phyloP scores from a whole-genome alignment of 2,329 filamentous ascomycete genomes.

The Endoconidiophora polonica region DNA sequence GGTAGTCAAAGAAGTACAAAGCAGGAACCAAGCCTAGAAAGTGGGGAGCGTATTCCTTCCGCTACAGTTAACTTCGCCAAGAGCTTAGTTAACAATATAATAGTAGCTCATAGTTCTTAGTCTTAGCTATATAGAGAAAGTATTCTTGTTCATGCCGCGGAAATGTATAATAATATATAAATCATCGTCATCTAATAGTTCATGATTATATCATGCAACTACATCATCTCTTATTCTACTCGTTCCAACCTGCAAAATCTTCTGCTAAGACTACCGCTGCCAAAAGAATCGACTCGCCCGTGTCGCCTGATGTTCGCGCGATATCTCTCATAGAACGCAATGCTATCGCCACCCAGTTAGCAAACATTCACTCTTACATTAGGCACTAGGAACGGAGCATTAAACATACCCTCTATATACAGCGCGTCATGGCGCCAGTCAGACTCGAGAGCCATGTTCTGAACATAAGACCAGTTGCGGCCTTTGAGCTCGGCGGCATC shows the following conservation, averaged over 20 bases:
- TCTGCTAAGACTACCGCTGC: constrained; percentile 57
- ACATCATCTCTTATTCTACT: neutral
- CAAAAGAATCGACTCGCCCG: constrained; percentile 46
- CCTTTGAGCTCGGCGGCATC: constrained; percentile 39
- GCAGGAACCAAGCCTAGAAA: no score
- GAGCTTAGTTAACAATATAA: neutral
- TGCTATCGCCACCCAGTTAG: neutral
- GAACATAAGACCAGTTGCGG: constrained; percentile 62
- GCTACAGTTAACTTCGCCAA: neutral
- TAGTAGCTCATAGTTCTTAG: neutral
- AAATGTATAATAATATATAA: no score
- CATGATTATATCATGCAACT: neutral
- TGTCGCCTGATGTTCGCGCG: constrained; percentile 57
- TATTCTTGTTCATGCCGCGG: neutral
- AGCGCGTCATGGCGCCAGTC: constrained; percentile 57
- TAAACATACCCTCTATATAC: constrained; percentile 57
- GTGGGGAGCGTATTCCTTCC: neutral
- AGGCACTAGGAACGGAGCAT: neutral
- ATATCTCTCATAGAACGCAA: constrained; percentile 61
- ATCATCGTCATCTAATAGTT: neutral
- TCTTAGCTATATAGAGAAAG: neutral
- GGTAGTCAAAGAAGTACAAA: no score
- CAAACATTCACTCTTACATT: neutral
- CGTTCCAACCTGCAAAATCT: constrained; percentile 53
- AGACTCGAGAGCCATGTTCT: constrained; percentile 52